Evolutionary conservation across 73 alveolate genomes (phyloP).

Genomic region (Diophrys appendiculata): DNA sequence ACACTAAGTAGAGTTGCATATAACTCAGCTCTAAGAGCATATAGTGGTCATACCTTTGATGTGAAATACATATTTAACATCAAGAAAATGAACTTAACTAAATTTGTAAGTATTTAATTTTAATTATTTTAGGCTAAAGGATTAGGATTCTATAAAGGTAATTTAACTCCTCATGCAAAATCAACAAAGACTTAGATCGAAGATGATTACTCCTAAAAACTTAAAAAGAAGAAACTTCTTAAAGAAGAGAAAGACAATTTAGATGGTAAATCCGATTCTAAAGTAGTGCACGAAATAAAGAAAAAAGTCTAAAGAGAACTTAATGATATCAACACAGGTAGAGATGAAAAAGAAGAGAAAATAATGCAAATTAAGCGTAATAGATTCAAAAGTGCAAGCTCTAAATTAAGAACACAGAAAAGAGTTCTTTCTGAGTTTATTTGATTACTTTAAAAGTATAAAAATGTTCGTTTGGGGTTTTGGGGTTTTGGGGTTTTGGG

Average conservation of each 20-base stretch:
- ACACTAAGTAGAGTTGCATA: slow-evolving; percentile 26
- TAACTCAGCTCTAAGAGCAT: slow-evolving; percentile 57
- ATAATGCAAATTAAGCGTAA: slow-evolving; percentile 14
- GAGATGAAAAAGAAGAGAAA: slow-evolving; percentile 10
- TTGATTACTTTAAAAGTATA: too few relatives aligned
- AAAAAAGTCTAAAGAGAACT: not conserved
- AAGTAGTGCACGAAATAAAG: not conserved
- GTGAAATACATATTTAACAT: slow-evolving; percentile 34
- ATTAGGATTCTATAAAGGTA: slow-evolving; percentile 5
- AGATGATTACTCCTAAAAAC: not conserved
- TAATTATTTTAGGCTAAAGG: not conserved
- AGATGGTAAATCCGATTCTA: slow-evolving; percentile 7
- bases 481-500: too few relatives aligned
- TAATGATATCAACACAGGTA: not conserved
- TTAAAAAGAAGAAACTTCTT: not conserved
- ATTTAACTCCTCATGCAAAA: not conserved
- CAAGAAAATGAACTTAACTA: slow-evolving; percentile 38
- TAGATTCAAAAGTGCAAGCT: slow-evolving; percentile 8
- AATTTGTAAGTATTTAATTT: slow-evolving; percentile 30
- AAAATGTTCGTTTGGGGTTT: too few relatives aligned
- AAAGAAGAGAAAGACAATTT: not conserved
- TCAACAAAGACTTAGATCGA: not conserved
- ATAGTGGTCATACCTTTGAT: slow-evolving; percentile 48
- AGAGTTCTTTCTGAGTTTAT: not conserved
- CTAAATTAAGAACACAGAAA: not conserved